Base-by-base conservation (phyloP, 78 protist species). In the Dictyostelium purpureum region DNA sequence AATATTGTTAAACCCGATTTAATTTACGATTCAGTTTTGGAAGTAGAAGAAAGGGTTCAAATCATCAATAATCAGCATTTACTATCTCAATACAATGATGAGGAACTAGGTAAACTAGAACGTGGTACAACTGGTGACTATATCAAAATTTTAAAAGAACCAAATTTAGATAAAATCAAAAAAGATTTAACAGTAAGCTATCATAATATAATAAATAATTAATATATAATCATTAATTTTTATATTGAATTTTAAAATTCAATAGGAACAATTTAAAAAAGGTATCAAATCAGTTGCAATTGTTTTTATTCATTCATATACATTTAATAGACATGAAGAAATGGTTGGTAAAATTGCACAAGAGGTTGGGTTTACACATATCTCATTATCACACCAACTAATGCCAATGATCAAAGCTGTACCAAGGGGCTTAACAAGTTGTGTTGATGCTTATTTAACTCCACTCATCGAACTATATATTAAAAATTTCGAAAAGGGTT, bases 381-480 rank as follows among this genome's bases (percentile, higher is more conserved):
- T 98, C 35, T 78, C 98, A 4, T 57, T 96, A 33, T 97, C 98
- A 21, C 69, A 89, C 26, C 89, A 91, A 28, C 38, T 94, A n/a
- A 81, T 94, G 94, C 98, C 98, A 40, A 85, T 97, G 98, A 45
- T 91, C 21, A 59, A 76, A 12, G 79, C 88, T 1, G 98, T 98
- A 4, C 96, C 98, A 5, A 97, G 99, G 18, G 99, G 99, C 21
- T 51, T 94, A 65, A 98, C 99, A 1, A 73, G 99, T 19, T 85
- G 94, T 37, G 99, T 97, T 10, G 99, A 98, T 87, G 99, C 99
- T 38, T 98, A 98, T 95, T 95, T 98, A 16, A 97, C 99, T 31
- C 99, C 99, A 5, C 26, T 79, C 71, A 91, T 98, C 37, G 75
- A 56, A 31, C 74, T 69, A 43, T 95, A 94, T 47, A 65, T 98